Conservation (phyloP, 2,329 filamentous ascomycete species). For the Pseudogymnoascus sp. region DNA sequence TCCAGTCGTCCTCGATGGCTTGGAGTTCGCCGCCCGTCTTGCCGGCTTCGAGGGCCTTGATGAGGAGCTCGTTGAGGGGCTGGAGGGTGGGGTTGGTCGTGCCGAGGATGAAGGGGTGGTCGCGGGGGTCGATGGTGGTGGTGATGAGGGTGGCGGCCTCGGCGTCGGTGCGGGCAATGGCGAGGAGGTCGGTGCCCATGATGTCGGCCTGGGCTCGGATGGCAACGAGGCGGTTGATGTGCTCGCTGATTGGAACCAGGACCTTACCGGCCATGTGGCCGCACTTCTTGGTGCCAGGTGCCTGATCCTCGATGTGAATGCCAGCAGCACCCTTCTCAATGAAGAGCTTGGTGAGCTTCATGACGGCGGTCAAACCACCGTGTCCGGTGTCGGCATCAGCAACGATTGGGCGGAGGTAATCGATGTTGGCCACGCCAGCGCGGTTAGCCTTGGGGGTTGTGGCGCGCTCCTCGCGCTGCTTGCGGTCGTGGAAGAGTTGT, state of each 20-base stretch:
- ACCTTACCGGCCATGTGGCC: slow-evolving; percentile 99
- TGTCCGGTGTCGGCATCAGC: slow-evolving; percentile 97
- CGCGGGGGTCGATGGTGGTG: slow-evolving; percentile 88
- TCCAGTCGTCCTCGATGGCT: slow-evolving; percentile 87
- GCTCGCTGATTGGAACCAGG: slow-evolving; percentile 89
- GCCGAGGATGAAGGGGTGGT: slow-evolving; percentile 89
- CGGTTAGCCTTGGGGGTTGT: slow-evolving; percentile 67
- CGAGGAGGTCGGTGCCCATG: slow-evolving; percentile 87
- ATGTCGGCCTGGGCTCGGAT: slow-evolving; percentile 98
- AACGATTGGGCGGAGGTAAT: slow-evolving; percentile 92
- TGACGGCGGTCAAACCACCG: slow-evolving; percentile 93
- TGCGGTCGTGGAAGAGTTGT: slow-evolving; percentile 98
- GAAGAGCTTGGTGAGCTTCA: slow-evolving; percentile 99
- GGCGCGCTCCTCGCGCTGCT: slow-evolving; percentile 92
- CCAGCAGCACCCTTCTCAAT: slow-evolving; percentile 93
- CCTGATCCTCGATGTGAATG: slow-evolving; percentile 98
- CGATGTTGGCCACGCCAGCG: slow-evolving; percentile 65
- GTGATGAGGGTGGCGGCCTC: slow-evolving; percentile 97
- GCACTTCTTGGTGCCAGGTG: slow-evolving; percentile 98
- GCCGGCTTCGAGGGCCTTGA: slow-evolving; percentile 70
- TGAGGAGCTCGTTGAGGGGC: slow-evolving; percentile 85
- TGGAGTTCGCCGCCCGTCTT: slow-evolving; percentile 77
- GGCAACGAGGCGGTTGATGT: slow-evolving; percentile 94
- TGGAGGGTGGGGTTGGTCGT: slow-evolving; percentile 76
- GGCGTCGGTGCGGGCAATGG: slow-evolving; percentile 90